Evolutionary conservation across 495 filamentous ascomycete genomes (phyloP).

Genomic region (Penicillium samsonianum): DNA sequence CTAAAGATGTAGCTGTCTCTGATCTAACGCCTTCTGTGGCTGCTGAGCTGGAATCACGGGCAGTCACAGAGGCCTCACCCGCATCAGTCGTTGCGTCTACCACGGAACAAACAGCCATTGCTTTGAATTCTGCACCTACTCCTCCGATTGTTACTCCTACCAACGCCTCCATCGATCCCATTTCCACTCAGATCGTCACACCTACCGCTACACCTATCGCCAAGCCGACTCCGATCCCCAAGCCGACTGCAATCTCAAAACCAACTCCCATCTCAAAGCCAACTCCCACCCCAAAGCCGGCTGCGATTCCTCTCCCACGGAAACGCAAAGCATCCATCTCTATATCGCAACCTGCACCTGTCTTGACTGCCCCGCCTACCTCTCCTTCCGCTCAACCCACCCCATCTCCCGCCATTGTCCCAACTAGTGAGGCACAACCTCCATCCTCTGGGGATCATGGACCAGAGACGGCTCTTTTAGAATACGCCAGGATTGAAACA

Average conservation of each 20-base stretch:
- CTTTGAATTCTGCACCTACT: constrained; percentile 20
- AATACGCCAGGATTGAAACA: constrained; percentile 7
- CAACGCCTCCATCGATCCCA: neutral
- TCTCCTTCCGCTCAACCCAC: constrained; percentile 4
- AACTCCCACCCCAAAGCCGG: neutral
- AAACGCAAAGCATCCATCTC: constrained; percentile 4
- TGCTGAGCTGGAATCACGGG: constrained; percentile 21
- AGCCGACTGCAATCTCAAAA: neutral
- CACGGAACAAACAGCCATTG: constrained; percentile 18
- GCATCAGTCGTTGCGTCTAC: constrained; percentile 12
- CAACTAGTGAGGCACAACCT: constrained; percentile 4
- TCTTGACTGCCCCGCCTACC: constrained; percentile 3
- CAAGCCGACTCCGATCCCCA: constrained; percentile 11
- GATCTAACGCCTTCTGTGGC: constrained; percentile 23
- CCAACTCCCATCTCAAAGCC: neutral
- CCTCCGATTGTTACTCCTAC: constrained; percentile 34
- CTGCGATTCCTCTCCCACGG: neutral
- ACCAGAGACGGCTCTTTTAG: constrained; percentile 6
- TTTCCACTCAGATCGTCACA: neutral
- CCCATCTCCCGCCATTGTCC: neutral
- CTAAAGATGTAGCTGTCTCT: constrained; percentile 25
- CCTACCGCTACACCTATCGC: constrained; percentile 13
- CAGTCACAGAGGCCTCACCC: constrained; percentile 17
- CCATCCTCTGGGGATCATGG: constrained; percentile 4
- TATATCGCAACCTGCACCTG: constrained; percentile 11